A percentile compares a stretch with the other conserved stretches of the same genome.
These are phyloP conservation scores for Dothidotthia symphoricarpi DNA, from an alignment of 2,329 filamentous ascomycete species.

Conservation along the genomic window DNA sequence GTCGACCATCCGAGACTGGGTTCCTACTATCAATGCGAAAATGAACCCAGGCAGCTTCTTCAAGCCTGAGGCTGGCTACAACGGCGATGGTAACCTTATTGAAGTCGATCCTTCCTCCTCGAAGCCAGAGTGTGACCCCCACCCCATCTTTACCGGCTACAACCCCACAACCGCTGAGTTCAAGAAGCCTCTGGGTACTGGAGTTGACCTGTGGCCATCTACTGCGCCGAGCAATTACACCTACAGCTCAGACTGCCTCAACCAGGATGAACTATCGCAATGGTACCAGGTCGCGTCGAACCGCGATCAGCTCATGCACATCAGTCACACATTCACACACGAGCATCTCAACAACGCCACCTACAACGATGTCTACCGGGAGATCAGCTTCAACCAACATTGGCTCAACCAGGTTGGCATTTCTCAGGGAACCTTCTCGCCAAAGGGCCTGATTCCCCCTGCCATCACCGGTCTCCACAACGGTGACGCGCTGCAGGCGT, in stretches of 20 bases:
- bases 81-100: constrained; percentile 39
- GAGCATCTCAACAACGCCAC: constrained; percentile 60
- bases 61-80: constrained; percentile 35
- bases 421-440: constrained; percentile 50
- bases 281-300: constrained; percentile 56
- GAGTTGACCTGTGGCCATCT: constrained; percentile 41
- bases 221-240: constrained; percentile 45
- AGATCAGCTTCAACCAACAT: constrained; percentile 60
- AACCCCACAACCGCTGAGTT: constrained; percentile 37
- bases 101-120: constrained; percentile 32
- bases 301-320: constrained; percentile 55
- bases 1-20: constrained; percentile 31
- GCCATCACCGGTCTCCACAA: constrained; percentile 65
- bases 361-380: constrained; percentile 56
- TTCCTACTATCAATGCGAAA: constrained; percentile 27
- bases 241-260: constrained; percentile 53
- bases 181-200: constrained; percentile 44
- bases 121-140: constrained; percentile 9
- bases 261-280: constrained; percentile 51
- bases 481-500: constrained; percentile 60
- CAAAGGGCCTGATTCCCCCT: constrained; percentile 59
- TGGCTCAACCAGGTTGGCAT: constrained; percentile 58
- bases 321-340: constrained; percentile 65
- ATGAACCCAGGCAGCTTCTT: constrained; percentile 19
- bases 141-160: too few species aligned